phyloP scores from a whole-genome alignment of 257 asterid genomes.

The Solanum chilense region DNA sequence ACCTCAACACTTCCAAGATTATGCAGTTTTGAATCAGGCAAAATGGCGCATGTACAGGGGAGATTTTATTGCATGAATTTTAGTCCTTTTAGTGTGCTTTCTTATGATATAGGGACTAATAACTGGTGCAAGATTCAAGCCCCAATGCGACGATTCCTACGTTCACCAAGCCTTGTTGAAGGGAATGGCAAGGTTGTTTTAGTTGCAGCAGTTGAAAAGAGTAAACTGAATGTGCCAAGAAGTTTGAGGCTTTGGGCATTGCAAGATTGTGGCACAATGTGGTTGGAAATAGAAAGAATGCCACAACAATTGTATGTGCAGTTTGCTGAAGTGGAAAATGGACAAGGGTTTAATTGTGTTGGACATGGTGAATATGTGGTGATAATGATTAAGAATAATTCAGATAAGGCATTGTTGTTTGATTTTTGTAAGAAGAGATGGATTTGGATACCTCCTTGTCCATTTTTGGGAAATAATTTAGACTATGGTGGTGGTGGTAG shows the following conservation, averaged over 20 bases:
- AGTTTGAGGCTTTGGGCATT: conserved; percentile 74
- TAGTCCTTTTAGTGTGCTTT: conserved; percentile 75
- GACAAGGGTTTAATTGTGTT: conserved; percentile 57
- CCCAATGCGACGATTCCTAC: conserved; percentile 81
- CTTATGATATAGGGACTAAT: conserved; percentile 33
- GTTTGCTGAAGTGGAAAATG: conserved; percentile 61
- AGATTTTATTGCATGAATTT: conserved; percentile 92
- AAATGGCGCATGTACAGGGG: conserved; percentile 56
- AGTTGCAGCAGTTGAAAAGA: conserved; percentile 89
- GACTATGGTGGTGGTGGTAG: neutral
- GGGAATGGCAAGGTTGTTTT: conserved; percentile 40
- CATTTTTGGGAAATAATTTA: conserved; percentile 1
- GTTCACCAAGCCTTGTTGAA: conserved; percentile 73
- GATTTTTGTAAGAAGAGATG: conserved; percentile 54
- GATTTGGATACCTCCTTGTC: conserved; percentile 84
- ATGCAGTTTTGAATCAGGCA: conserved; percentile 84
- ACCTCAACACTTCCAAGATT: conserved; percentile 75
- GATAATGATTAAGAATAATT: conserved; percentile 32
- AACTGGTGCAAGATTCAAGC: conserved; percentile 85
- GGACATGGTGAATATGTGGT: conserved; percentile 64
- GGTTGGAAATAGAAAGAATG: conserved; percentile 95
- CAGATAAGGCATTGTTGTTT: conserved; percentile 48
- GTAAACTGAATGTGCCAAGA: conserved; percentile 82
- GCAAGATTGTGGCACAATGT: conserved; percentile 49
- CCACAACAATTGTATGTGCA: conserved; percentile 76